Conservation (phyloP, 2,329 filamentous ascomycete species). For the Fusarium continuum region DNA sequence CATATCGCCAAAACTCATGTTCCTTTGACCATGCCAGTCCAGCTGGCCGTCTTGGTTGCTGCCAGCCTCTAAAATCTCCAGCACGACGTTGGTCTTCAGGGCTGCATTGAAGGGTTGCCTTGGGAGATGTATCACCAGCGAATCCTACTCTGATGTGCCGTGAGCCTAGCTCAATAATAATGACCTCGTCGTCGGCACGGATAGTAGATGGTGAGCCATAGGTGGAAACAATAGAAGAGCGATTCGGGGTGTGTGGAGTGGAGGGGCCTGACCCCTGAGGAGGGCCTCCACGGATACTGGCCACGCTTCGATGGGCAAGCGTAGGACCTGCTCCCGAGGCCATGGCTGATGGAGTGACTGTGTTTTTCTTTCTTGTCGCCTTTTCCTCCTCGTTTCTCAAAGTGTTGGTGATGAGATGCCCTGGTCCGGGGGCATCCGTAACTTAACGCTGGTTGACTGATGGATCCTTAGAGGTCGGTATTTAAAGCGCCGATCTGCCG, state of each 20-base stretch:
- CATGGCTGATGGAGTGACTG: conserved; percentile 47
- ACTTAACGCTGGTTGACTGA: conserved; percentile 36
- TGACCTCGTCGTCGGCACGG: conserved; percentile 81
- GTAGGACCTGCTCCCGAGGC: conserved; percentile 54
- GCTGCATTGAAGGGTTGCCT: conserved; percentile 73
- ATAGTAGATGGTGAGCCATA: conserved; percentile 69
- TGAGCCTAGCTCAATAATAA: conserved; percentile 85
- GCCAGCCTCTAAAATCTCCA: conserved; percentile 83
- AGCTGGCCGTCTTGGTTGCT: conserved; percentile 57
- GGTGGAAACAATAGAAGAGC: conserved; percentile 60
- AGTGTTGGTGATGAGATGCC: conserved; percentile 24
- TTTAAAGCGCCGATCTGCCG: conserved; percentile 44
- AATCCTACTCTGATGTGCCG: conserved; percentile 84
- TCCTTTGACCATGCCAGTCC: conserved; percentile 68
- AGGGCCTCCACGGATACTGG: conserved; percentile 62
- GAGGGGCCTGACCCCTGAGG: conserved; percentile 48
- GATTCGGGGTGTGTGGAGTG: conserved; percentile 69
- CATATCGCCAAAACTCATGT: conserved; percentile 80
- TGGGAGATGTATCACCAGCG: conserved; percentile 82
- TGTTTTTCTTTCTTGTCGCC: not conserved
- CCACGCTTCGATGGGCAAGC: conserved; percentile 66
- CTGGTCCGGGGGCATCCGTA: conserved; percentile 27
- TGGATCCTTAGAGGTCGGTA: conserved; percentile 33
- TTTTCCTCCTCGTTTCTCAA: conserved; percentile 1
- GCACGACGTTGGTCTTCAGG: conserved; percentile 79